phyloP scores from a whole-genome alignment of 305 asterid genomes.

The Fraxinus greggii region DNA sequence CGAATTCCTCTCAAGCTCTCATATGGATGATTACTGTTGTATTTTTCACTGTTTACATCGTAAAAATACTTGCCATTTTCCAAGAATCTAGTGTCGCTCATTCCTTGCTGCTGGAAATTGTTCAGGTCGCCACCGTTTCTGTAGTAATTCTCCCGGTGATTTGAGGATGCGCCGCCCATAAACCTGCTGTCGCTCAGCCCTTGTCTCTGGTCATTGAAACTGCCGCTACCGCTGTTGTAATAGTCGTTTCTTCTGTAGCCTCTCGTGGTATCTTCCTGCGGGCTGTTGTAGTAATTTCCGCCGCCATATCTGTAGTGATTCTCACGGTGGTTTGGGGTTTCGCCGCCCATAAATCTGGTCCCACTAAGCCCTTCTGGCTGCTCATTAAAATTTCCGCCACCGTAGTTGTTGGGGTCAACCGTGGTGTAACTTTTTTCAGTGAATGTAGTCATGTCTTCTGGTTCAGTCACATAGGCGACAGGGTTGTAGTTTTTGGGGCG shows the following conservation, averaged over 20 bases:
- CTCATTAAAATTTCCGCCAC: slow-evolving; percentile 32
- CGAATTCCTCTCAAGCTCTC: slow-evolving; percentile 33
- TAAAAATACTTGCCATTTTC: slow-evolving; percentile 58
- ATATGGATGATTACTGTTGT: slow-evolving; percentile 44
- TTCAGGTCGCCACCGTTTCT: slow-evolving; percentile 23
- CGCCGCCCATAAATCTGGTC: slow-evolving; percentile 6
- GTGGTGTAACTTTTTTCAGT: slow-evolving; percentile 20
- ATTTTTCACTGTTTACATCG: slow-evolving; percentile 34
- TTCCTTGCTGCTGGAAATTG: slow-evolving; percentile 45
- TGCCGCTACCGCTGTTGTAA: slow-evolving; percentile 31
- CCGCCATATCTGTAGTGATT: slow-evolving; percentile 15
- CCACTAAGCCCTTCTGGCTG: slow-evolving; percentile 27
- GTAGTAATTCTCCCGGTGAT: slow-evolving; percentile 17
- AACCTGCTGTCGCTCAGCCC: slow-evolving; percentile 16
- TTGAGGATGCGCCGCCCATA: background rate
- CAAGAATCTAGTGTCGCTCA: slow-evolving; percentile 70
- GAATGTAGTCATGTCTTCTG: slow-evolving; percentile 29
- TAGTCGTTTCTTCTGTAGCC: slow-evolving; percentile 26
- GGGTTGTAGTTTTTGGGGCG: slow-evolving; percentile 87
- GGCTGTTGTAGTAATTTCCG: slow-evolving; percentile 22
- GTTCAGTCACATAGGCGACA: slow-evolving; percentile 64
- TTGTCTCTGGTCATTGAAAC: slow-evolving; percentile 34
- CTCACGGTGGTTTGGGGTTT: slow-evolving; percentile 7
- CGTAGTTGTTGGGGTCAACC: slow-evolving; percentile 7
- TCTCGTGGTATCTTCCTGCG: slow-evolving; percentile 14